Evolutionary conservation across 1,284 basidiomycete species (phyloP), one percentile per base, ranked within the genome.

Genomic region (Xerocomus amazonicus): DNA sequence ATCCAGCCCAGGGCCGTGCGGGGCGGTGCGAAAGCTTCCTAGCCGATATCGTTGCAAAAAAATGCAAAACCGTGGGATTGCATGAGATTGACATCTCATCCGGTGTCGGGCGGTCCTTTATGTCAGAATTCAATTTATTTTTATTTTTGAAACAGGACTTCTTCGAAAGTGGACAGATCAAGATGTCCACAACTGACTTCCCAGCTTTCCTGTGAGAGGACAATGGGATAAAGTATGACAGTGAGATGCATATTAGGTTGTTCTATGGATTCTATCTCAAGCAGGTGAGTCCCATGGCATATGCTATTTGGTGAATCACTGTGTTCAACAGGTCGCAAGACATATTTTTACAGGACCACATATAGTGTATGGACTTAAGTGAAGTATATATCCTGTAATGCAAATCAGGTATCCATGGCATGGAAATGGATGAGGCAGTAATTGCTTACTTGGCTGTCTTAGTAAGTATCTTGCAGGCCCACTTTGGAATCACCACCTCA

Each of bases 281-380:
- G 17, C 28, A 13, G 3, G 43, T 45, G 14, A 31, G 6, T 31
- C 29, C 8, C 29, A 5, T n/a, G 9, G 14, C 6, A 34, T 6
- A 27, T n/a, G 2, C 39, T 9, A 17, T 9, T 9, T 41, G 27
- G 28, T 31, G 7, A 35, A 19, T 14, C 16, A 8, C 14, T 8
- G 7, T 39, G 23, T 9, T 17, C 9, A 8, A 23, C 6, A 44
- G 43, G 43, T 50, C 16, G 42, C 26, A 3, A 13, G 33, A 13
- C 48, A 50, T 7, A 45, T 50, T 16, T 50, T 45, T 9, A 50
- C 43, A 3, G 43, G 38, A 0, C 48, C 48, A 26, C 45, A 43
- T 26, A 50, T 33, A 9, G 39, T 23, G 14, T 13, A 16, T 27
- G 6, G 43, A 43, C 31, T n/a, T n/a, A n/a, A 32, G 12, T 8